These are phyloP conservation scores for Xylaria palmicola DNA, from an alignment of 495 filamentous ascomycete genomes.

Conservation along the genomic window DNA sequence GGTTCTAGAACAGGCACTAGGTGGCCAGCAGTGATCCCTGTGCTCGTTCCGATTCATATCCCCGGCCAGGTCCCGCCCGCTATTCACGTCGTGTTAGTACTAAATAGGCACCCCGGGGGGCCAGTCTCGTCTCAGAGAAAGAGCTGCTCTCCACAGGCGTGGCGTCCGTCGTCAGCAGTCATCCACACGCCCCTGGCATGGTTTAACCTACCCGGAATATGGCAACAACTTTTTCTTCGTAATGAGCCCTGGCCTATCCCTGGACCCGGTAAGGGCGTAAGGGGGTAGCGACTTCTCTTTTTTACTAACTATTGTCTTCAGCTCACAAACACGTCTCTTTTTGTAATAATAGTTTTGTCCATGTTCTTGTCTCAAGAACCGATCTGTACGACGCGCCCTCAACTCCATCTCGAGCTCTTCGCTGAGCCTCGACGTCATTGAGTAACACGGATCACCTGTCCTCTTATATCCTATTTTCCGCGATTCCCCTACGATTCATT, in stretches of 20 bases:
- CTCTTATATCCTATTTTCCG: not conserved
- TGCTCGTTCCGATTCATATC: not conserved
- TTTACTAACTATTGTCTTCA: not conserved
- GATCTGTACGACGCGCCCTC: not conserved
- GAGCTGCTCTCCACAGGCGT: constrained; percentile 1
- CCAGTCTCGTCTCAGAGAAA: not conserved
- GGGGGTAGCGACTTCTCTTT: not conserved
- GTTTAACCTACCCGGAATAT: not conserved
- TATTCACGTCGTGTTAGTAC: not conserved
- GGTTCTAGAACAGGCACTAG: not conserved
- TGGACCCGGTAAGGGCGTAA: not conserved
- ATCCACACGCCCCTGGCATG: not conserved
- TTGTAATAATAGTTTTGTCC: not conserved
- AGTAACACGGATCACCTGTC: not conserved
- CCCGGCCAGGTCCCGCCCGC: not conserved
- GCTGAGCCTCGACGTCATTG: constrained; percentile 9
- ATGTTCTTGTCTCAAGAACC: not conserved
- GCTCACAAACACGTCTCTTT: not conserved
- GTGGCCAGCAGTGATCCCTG: not conserved
- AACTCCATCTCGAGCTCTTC: constrained; percentile 1
- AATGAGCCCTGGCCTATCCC: not conserved
- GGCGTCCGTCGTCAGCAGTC: not conserved
- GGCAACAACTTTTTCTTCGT: not conserved
- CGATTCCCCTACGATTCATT: not conserved
- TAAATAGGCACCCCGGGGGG: not conserved